These are phyloP conservation scores for Dothideomycetes sp. DNA, from an alignment of 2,329 filamentous ascomycete species.

Conservation along the genomic window DNA sequence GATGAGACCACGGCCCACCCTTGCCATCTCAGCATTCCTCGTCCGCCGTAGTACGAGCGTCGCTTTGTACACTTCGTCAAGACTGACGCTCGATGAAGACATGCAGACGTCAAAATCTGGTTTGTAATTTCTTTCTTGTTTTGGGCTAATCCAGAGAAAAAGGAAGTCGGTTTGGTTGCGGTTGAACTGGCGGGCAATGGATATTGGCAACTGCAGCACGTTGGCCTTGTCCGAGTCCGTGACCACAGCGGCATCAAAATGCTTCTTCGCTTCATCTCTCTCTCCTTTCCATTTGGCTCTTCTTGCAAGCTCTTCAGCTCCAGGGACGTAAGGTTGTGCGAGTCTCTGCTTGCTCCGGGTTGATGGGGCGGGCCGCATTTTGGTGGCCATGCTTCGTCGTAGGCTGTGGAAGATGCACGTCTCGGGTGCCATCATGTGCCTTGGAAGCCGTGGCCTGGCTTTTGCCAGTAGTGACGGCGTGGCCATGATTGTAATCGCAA, in stretches of 20 bases:
- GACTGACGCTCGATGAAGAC: not conserved
- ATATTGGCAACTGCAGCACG: no score
- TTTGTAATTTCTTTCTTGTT: no score
- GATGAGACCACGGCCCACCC: not conserved
- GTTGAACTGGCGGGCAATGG: no score
- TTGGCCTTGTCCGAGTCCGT: no score
- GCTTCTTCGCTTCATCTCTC: no score
- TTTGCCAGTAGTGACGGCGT: not conserved
- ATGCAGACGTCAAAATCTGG: no score
- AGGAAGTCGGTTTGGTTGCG: not conserved
- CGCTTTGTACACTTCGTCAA: conserved; percentile 5
- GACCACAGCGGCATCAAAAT: no score
- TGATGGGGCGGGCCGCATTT: not conserved
- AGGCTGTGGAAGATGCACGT: not conserved
- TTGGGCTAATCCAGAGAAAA: not conserved
- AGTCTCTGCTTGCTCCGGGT: not conserved
- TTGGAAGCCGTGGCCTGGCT: conserved; percentile 1
- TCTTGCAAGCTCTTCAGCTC: no score
- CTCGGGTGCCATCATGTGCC: conserved; percentile 1
- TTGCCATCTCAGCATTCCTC: not conserved
- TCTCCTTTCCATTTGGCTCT: no score
- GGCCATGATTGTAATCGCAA: no score
- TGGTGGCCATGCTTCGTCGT: not conserved
- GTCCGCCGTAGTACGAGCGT: conserved; percentile 3
- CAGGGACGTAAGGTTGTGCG: not conserved